Evolutionary conservation across 305 asterid genomes (phyloP).

Genomic region (Salvia sclarea): DNA sequence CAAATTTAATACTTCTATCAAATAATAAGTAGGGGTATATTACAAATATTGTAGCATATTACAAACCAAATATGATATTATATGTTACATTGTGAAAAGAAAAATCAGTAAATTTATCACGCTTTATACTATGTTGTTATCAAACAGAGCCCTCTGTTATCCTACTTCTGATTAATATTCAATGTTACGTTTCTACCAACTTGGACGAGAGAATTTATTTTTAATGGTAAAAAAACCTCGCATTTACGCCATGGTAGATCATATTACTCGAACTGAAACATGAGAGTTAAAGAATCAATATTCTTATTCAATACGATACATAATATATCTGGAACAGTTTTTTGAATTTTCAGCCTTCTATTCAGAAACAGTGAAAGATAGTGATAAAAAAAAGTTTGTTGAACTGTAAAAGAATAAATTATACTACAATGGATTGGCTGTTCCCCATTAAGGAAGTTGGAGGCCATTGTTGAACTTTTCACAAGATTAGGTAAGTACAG

Average conservation of each 20-base stretch:
- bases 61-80: too few species aligned
- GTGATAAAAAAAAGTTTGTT: not conserved
- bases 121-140: too few species aligned
- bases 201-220: not conserved
- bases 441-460: slow-evolving; percentile 25
- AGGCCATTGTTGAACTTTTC: slow-evolving; percentile 15
- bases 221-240: not conserved
- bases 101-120: too few species aligned
- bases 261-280: not conserved
- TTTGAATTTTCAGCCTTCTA: not conserved
- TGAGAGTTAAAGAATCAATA: not conserved
- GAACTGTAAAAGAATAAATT: slow-evolving; percentile 16
- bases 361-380: slow-evolving; percentile 6
- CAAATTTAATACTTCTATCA: too few species aligned
- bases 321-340: not conserved
- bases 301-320: not conserved
- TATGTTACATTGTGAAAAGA: too few species aligned
- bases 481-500: slow-evolving; percentile 15
- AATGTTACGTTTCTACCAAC: not conserved
- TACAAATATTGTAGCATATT: too few species aligned
- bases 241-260: not conserved
- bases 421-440: slow-evolving; percentile 22
- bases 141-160: too few species aligned
- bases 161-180: not conserved
- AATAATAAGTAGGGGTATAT: too few species aligned